A percentile compares a stretch with the other conserved stretches of the same genome.
Evolutionary conservation across 148 eudicot genomes (phyloP).

Genomic region (Tetragonia tetragonoides): DNA sequence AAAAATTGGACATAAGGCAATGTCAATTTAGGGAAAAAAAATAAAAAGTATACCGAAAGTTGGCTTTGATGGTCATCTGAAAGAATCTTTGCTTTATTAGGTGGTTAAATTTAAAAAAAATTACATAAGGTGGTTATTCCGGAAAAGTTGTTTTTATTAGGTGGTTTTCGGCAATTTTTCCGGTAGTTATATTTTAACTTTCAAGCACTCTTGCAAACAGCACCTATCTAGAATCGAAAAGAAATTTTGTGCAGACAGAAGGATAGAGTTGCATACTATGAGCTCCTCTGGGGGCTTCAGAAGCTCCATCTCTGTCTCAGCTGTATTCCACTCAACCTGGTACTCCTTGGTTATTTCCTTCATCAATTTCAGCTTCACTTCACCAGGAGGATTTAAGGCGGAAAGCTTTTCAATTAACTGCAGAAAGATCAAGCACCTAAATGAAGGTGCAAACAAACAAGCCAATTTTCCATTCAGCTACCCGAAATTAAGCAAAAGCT

Average conservation of each 20-base stretch:
- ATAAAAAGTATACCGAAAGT: too few species aligned
- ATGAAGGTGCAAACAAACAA: background rate
- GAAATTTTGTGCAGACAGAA: constrained; percentile 7
- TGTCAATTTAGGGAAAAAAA: too few species aligned
- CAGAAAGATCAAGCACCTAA: background rate
- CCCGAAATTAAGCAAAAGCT: background rate
- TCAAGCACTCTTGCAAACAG: background rate
- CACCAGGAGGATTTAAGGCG: constrained; percentile 43
- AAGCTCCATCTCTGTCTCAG: constrained; percentile 82
- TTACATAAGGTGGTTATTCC: too few species aligned
- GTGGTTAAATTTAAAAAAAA: too few species aligned
- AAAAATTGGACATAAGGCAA: too few species aligned
- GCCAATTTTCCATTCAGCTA: background rate
- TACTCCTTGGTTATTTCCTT: constrained; percentile 97
- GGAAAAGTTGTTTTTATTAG: too few species aligned
- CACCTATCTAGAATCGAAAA: background rate
- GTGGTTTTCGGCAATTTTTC: too few species aligned
- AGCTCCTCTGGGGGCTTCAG: constrained; percentile 90
- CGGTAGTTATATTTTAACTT: background rate
- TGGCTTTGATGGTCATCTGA: too few species aligned
- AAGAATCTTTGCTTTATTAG: too few species aligned
- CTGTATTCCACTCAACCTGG: constrained; percentile 82
- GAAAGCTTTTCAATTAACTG: constrained; percentile 47
- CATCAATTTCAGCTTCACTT: constrained; percentile 54
- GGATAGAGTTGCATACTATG: constrained; percentile 45